These are phyloP conservation scores for Ascochyta koolunga DNA, from an alignment of 2,329 filamentous ascomycete genomes.

Conservation along the genomic window DNA sequence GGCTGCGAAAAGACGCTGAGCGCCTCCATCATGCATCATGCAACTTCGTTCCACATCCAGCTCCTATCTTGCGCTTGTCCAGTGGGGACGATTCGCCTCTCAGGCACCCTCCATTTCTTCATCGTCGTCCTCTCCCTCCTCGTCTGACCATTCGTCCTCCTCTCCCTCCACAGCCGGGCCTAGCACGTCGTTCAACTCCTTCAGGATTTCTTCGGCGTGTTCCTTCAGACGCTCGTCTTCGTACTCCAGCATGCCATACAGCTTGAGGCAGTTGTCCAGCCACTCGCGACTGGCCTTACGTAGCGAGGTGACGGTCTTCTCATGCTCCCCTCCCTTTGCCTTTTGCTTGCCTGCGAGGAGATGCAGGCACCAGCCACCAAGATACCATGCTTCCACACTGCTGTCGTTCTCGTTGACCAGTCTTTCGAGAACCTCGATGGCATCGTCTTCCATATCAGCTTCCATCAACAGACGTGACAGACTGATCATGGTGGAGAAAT, in stretches of 20 bases:
- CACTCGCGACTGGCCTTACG: constrained; percentile 80
- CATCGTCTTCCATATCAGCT: constrained; percentile 82
- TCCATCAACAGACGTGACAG: constrained; percentile 88
- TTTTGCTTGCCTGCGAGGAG: constrained; percentile 75
- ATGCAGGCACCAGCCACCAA: constrained; percentile 92
- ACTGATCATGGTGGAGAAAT: constrained; percentile 84
- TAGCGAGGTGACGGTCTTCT: constrained; percentile 60
- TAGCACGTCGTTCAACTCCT: constrained; percentile 52
- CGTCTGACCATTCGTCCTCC: constrained; percentile 51
- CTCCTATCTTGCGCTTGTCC: neutral
- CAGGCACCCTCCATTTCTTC: constrained; percentile 49
- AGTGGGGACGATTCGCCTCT: constrained; percentile 14
- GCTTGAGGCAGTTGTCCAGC: constrained; percentile 78
- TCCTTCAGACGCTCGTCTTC: constrained; percentile 80
- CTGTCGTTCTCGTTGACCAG: constrained; percentile 88
- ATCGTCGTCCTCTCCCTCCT: constrained; percentile 43
- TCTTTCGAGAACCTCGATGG: constrained; percentile 82
- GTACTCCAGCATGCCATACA: constrained; percentile 82
- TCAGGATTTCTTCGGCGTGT: constrained; percentile 74
- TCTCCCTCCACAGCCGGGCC: constrained; percentile 52
- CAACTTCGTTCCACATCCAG: neutral
- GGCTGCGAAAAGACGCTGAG: constrained; percentile 1
- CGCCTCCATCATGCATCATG: neutral
- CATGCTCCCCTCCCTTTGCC: constrained; percentile 52
- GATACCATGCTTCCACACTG: constrained; percentile 95